Conservation (phyloP, 306 rosid species). For the Sesbania bispinosa region DNA sequence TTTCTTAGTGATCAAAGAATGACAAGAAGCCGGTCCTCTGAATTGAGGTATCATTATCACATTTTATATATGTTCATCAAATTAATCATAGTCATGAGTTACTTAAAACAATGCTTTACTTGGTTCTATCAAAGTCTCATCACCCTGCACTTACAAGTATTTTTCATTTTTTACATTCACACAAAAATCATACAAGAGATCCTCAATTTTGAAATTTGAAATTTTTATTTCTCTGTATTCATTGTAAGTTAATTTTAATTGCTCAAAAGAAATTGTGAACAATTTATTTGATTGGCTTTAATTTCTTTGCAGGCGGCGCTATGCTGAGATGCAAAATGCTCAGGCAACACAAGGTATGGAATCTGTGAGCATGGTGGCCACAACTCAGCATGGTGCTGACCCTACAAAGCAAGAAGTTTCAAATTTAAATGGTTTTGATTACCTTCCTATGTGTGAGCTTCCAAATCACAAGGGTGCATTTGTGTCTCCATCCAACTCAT, state of each 20-base stretch:
- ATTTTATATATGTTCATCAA: constrained; percentile 16
- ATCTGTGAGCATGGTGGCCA: constrained; percentile 37
- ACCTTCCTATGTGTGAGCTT: constrained; percentile 46
- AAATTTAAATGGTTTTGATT: constrained; percentile 48
- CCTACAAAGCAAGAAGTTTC: constrained; percentile 45
- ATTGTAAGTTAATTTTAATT: neutral
- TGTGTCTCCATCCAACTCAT: constrained; percentile 74
- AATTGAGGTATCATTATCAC: constrained; percentile 57
- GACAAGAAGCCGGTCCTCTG: constrained; percentile 98
- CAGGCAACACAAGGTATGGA: constrained; percentile 57
- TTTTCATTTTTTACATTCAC: neutral
- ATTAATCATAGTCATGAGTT: constrained; percentile 18
- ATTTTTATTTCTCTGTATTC: neutral
- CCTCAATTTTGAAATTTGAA: neutral
- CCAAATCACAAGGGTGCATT: constrained; percentile 61
- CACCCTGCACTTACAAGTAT: constrained; percentile 1
- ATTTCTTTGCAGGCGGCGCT: constrained; percentile 58
- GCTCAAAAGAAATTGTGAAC: neutral
- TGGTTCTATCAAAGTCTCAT: neutral
- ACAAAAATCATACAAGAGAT: neutral
- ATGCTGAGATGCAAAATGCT: constrained; percentile 68
- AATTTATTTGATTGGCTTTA: neutral
- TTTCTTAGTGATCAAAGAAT: constrained; percentile 81
- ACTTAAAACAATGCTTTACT: constrained; percentile 2
- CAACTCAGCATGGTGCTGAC: constrained; percentile 41